Evolutionary conservation across 2,329 filamentous ascomycete species (phyloP).

Genomic region (Ophiocordyceps polyrhachis-furcata): DNA sequence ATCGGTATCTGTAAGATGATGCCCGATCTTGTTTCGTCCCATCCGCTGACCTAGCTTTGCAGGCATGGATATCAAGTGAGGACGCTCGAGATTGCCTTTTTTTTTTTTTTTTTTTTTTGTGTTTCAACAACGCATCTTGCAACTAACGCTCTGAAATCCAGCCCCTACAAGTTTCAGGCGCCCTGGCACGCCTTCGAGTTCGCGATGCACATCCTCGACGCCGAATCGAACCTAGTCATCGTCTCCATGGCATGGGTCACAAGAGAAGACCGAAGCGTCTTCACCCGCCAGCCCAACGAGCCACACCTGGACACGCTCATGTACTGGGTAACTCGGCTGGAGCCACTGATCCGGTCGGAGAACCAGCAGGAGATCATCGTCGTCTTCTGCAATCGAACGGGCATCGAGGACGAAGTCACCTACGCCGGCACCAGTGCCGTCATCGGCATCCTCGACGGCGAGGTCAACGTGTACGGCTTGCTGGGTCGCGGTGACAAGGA

Average conservation of each 20-base stretch:
- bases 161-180: constrained; percentile 19
- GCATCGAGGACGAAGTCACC: constrained; percentile 42
- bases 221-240: constrained; percentile 42
- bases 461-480: constrained; percentile 49
- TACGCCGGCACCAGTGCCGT: constrained; percentile 63
- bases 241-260: constrained; percentile 68
- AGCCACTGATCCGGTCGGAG: constrained; percentile 39
- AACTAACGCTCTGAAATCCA: constrained; percentile 1
- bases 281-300: constrained; percentile 28
- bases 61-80: constrained; percentile 41
- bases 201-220: constrained; percentile 36
- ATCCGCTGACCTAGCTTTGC: not conserved
- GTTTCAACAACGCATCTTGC: not conserved
- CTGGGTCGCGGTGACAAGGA: constrained; percentile 53
- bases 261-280: constrained; percentile 25
- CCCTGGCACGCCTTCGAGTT: constrained; percentile 23
- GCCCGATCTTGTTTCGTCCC: not conserved
- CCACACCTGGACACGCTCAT: constrained; percentile 56
- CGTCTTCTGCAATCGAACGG: constrained; percentile 52
- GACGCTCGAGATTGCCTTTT: constrained; percentile 4
- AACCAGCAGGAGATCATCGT: constrained; percentile 42
- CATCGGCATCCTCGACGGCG: constrained; percentile 43
- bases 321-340: constrained; percentile 58
- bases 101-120: not conserved
- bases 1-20: constrained; percentile 35